A percentile compares a stretch with the other conserved stretches of the same genome.
Evolutionary conservation across 148 eudicot genomes (phyloP).

Genomic region (Rhododendron simsii): DNA sequence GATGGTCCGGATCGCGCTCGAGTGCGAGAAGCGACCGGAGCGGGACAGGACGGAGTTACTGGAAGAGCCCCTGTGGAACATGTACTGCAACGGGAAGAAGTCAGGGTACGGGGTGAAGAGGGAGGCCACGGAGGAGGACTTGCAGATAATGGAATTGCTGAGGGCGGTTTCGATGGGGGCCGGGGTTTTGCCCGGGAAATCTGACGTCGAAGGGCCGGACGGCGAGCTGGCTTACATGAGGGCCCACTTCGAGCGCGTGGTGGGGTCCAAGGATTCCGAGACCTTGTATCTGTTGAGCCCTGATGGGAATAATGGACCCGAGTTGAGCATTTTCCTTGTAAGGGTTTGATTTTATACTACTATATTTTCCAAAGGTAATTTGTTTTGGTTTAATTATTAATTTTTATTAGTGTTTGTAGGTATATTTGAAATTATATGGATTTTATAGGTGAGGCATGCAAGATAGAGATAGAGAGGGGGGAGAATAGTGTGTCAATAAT

Average conservation of each 20-base stretch:
- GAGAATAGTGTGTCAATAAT: too few species aligned
- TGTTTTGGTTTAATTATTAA: neutral
- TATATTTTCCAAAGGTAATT: neutral
- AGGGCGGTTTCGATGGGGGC: conserved; percentile 71
- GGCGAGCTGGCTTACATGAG: conserved; percentile 68
- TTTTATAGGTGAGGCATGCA: neutral
- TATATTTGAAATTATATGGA: too few species aligned
- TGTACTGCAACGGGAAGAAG: conserved; percentile 72
- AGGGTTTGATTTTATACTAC: conserved; percentile 31
- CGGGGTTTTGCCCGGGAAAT: conserved; percentile 58
- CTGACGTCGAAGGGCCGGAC: conserved; percentile 49
- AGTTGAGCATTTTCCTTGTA: conserved; percentile 72
- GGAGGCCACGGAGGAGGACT: conserved; percentile 60
- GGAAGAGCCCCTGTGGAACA: conserved; percentile 68
- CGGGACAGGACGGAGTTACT: conserved; percentile 31
- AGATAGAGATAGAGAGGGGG: neutral
- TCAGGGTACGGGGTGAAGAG: conserved; percentile 58
- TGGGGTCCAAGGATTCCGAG: conserved; percentile 74
- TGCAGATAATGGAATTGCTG: conserved; percentile 64
- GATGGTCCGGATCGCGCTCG: conserved; percentile 67
- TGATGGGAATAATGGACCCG: conserved; percentile 63
- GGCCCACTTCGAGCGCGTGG: conserved; percentile 65
- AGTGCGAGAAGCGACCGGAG: conserved; percentile 53
- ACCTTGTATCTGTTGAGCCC: conserved; percentile 79
- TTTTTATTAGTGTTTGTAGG: neutral